phyloP scores from a whole-genome alignment of 495 filamentous ascomycete genomes.

The Parmelia sp. region DNA sequence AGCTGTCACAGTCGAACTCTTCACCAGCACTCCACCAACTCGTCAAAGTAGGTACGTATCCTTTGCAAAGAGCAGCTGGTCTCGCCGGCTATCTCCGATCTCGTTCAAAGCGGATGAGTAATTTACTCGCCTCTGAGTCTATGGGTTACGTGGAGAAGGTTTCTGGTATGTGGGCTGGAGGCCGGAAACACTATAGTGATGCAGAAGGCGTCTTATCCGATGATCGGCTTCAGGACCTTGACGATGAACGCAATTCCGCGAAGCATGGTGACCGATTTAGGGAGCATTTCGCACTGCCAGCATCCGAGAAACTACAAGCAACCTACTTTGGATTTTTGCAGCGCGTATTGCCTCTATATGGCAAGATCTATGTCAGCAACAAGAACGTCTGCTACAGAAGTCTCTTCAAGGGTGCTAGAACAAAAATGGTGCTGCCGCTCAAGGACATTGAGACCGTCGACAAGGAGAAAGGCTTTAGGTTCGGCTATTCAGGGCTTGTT shows the following conservation, averaged over 20 bases:
- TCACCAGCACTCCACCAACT: slow-evolving; percentile 63
- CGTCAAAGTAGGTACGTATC: slow-evolving; percentile 68
- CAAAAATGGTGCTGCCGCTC: slow-evolving; percentile 86
- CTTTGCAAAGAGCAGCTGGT: slow-evolving; percentile 77
- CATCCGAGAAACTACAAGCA: slow-evolving; percentile 78
- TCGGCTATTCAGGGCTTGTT: slow-evolving; percentile 87
- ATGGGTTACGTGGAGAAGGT: slow-evolving; percentile 98
- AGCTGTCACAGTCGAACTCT: slow-evolving; percentile 32
- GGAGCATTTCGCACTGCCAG: slow-evolving; percentile 80
- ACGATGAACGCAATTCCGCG: slow-evolving; percentile 54
- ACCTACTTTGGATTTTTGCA: slow-evolving; percentile 86
- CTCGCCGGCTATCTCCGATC: slow-evolving; percentile 78
- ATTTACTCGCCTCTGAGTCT: slow-evolving; percentile 78
- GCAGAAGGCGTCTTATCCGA: slow-evolving; percentile 61
- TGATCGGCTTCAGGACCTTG: slow-evolving; percentile 55
- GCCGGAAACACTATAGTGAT: slow-evolving; percentile 80
- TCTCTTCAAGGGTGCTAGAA: slow-evolving; percentile 79
- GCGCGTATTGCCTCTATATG: slow-evolving; percentile 85
- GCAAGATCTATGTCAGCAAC: slow-evolving; percentile 92
- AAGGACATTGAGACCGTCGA: slow-evolving; percentile 91
- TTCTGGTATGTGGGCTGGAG: slow-evolving; percentile 94
- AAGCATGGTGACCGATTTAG: slow-evolving; percentile 74
- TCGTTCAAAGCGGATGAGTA: slow-evolving; percentile 74
- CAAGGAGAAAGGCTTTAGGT: slow-evolving; percentile 91
- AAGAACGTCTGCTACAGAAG: slow-evolving; percentile 92